Evolutionary conservation across 352 stramenopile genomes (phyloP).

Genomic region (Phytophthora constricta): DNA sequence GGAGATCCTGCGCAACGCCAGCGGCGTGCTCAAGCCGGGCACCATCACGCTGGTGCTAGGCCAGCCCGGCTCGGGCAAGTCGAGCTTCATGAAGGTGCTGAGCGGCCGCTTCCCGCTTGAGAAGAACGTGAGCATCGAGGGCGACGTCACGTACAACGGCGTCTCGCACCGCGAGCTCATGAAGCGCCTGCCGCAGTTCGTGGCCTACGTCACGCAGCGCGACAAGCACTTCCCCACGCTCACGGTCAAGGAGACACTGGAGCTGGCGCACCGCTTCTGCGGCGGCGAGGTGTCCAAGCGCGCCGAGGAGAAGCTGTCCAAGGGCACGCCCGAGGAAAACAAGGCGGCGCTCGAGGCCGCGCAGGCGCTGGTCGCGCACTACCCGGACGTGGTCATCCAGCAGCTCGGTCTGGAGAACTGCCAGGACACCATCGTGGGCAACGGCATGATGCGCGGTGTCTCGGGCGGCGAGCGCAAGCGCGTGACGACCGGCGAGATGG

Average conservation of each 20-base stretch:
- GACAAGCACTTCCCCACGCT: constrained; percentile 2
- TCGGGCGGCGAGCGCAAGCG: constrained; percentile 91
- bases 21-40: constrained; percentile 1
- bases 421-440: constrained; percentile 63
- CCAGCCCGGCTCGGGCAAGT: constrained; percentile 1
- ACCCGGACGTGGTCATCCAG: constrained; percentile 1
- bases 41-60: constrained; percentile 1
- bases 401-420: constrained; percentile 27
- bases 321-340: constrained; percentile 1
- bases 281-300: background rate
- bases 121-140: constrained; percentile 1
- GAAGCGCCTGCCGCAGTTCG: constrained; percentile 2
- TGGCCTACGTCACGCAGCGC: constrained; percentile 4
- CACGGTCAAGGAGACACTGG: background rate
- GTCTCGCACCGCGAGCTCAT: background rate
- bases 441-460: constrained; percentile 64
- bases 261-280: constrained; percentile 4
- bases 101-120: constrained; percentile 2
- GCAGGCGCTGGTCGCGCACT: background rate
- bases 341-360: background rate
- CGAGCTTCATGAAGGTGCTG: constrained; percentile 3
- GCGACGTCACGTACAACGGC: constrained; percentile 2
- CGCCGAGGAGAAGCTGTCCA: constrained; percentile 2
- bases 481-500: constrained; percentile 91
- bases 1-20: constrained; percentile 6